Percentiles rank a stretch among this genome's conserved stretches.
Conservation (phyloP, 129 eudicot species). For the Artemisia annua region DNA sequence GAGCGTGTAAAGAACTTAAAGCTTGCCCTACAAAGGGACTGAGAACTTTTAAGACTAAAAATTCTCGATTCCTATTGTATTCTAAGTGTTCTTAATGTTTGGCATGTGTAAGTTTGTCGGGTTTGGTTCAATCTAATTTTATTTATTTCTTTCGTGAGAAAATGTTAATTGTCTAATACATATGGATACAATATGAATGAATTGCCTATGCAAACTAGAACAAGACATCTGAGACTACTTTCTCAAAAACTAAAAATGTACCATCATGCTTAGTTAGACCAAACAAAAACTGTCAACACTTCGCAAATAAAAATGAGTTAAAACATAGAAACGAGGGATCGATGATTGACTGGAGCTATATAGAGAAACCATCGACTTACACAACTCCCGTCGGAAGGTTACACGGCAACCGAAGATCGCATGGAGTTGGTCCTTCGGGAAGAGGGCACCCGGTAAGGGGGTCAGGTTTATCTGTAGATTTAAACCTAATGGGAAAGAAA, state of each 20-base stretch:
- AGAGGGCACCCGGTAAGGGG: too few relatives aligned
- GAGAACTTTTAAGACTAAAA: not conserved
- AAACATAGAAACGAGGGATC: not conserved
- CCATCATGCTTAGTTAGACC: too few relatives aligned
- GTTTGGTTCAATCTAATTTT: not conserved
- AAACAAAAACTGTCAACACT: too few relatives aligned
- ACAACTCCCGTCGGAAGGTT: too few relatives aligned
- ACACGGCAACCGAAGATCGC: too few relatives aligned
- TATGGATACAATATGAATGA: not conserved
- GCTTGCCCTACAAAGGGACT: conserved; percentile 14
- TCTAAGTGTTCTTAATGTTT: conserved; percentile 12
- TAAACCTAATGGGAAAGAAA: too few relatives aligned
- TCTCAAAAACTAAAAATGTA: too few relatives aligned
- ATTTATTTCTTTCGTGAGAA: not conserved
- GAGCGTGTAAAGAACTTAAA: conserved; percentile 19
- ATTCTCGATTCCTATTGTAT: conserved; percentile 15
- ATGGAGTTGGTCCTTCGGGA: too few relatives aligned
- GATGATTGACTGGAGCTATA: not conserved
- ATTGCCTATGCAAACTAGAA: not conserved
- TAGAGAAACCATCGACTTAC: not conserved
- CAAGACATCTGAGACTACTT: not conserved
- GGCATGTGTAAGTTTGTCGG: not conserved
- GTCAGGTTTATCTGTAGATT: too few relatives aligned
- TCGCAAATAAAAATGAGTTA: not conserved
- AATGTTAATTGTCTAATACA: not conserved